Conservation (phyloP, 23 red algal genomes). For the Gracilaria gracilis region DNA sequence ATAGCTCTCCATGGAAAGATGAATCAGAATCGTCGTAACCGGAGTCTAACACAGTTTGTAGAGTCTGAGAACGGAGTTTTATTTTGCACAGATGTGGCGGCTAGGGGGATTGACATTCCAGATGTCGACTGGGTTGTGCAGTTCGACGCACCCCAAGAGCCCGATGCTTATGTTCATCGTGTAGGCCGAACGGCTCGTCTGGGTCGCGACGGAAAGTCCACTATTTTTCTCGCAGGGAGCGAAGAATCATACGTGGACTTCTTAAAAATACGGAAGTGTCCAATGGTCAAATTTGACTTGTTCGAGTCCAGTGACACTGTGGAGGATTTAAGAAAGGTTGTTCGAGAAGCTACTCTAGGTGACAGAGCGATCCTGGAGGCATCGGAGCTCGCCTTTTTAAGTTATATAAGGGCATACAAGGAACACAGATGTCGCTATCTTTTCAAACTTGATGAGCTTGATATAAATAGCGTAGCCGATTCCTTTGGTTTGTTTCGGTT, state of each 20-base stretch:
- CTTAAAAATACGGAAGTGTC: constrained; percentile 59
- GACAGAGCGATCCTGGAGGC: constrained; percentile 79
- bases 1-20: constrained; percentile 79
- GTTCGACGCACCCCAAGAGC: constrained; percentile 76
- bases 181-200: constrained; percentile 80
- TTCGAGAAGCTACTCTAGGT: constrained; percentile 42
- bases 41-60: constrained; percentile 52
- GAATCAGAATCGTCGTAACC: constrained; percentile 66
- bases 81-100: constrained; percentile 84
- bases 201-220: constrained; percentile 74
- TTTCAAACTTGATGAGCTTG: constrained; percentile 65
- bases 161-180: constrained; percentile 82
- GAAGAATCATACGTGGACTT: constrained; percentile 89
- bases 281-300: constrained; percentile 24
- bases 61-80: constrained; percentile 52
- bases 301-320: background rate
- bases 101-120: constrained; percentile 87
- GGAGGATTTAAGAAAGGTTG: background rate
- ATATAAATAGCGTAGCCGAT: constrained; percentile 67
- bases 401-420: constrained; percentile 87
- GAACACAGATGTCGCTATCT: constrained; percentile 78
- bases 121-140: constrained; percentile 85
- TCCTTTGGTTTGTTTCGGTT: constrained; percentile 74
- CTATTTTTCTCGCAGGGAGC: constrained; percentile 56
- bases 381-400: constrained; percentile 76